Base-by-base conservation (phyloP, 2,329 filamentous ascomycete genomes). In the Beauveria pseudobassiana region DNA sequence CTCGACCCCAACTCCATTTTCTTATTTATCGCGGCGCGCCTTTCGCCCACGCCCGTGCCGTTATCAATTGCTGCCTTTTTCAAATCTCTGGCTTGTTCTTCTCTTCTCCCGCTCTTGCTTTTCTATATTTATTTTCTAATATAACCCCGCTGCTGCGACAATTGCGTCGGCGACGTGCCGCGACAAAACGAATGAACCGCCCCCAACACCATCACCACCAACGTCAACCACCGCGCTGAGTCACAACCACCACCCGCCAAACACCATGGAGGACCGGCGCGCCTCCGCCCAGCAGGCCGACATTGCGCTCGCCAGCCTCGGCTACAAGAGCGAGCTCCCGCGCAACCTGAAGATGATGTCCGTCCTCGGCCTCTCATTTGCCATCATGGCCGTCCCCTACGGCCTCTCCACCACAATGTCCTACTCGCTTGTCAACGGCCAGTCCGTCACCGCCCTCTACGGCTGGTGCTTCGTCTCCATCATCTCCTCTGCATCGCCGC, bases 381-480 rank as follows among this genome's bases (percentile, higher is more conserved):
- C 78, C 69, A 80, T 81, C 69, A 78, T 80, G 70, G 79, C 80
- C 67, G 78, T 78, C 52, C 79, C 78, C 65, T 81, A 78, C 18
- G 80, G 79, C 26, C 73, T 81, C 51, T 77, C 78, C 30, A 79
- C 79, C 18, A 80, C 78, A 10, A 73, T 82, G 61, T 74, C 74
- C 64, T 73, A 80, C 58, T 77, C 78, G 38, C 77, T 93, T 54
- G 86, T 87, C n/a, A 88, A 85, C 59, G 90, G 90, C 57, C 89
- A 90, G 1, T 82, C 87, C 40, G 86, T 84, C n/a, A 83, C 86
- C 63, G 84, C 92, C 45, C 81, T 93, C 63, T 93, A 88, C 87
- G 90, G 89, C 26, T 77, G 87, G 74, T 61, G 75, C 38, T 78
- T 84, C 20, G 83, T 85, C 34, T 84, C 86, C 51, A 70, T 90